A percentile compares a stretch with the other conserved stretches of the same genome.
phyloP scores from a whole-genome alignment of 2,329 filamentous ascomycete species.

The Pseudogymnoascus sp. region DNA sequence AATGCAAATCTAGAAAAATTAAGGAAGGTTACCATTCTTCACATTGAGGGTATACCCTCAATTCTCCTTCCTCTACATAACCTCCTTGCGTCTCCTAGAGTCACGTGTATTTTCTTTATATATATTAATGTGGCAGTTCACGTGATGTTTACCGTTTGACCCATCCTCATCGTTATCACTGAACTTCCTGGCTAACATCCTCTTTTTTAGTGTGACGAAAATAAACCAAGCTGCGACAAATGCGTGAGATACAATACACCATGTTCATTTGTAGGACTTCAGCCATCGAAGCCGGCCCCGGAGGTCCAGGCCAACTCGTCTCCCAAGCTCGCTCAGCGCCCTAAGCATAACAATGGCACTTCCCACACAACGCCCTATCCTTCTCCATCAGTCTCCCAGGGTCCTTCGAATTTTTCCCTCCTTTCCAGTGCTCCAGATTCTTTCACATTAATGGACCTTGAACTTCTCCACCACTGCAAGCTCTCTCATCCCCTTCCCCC shows the following conservation, averaged over 20 bases:
- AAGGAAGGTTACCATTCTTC: neutral
- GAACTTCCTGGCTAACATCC: neutral
- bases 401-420: slow-evolving; percentile 10
- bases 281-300: neutral
- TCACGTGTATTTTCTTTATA: neutral
- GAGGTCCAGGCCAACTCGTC: neutral
- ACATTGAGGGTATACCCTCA: too few species aligned
- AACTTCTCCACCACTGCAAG: slow-evolving; percentile 19
- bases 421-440: neutral
- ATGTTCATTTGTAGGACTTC: slow-evolving; percentile 15
- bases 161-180: neutral
- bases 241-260: slow-evolving; percentile 16
- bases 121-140: neutral
- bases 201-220: slow-evolving; percentile 20
- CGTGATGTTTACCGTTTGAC: neutral
- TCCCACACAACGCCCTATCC: slow-evolving; percentile 5
- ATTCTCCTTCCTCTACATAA: neutral
- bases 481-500: neutral
- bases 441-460: slow-evolving; percentile 16
- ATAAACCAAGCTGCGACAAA: slow-evolving; percentile 18
- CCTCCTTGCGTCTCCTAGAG: neutral
- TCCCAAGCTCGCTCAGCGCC: neutral
- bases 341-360: neutral
- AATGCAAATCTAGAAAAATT: slow-evolving; percentile 20
- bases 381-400: neutral